Conservation (phyloP, 352 stramenopile species). For the Elongisporangium senticosum region DNA sequence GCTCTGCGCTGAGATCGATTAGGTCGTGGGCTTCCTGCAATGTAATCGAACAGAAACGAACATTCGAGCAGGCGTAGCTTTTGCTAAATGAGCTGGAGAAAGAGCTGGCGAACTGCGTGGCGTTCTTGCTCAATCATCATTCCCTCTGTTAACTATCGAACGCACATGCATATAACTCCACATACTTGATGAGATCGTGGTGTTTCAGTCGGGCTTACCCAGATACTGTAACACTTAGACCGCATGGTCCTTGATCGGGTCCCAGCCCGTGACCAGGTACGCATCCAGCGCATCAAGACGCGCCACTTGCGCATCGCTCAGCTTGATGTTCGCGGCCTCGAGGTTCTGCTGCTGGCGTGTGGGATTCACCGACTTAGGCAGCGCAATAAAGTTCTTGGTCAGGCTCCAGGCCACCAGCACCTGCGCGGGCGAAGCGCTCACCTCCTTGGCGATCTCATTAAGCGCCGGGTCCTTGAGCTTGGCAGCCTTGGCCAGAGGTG, state of each 20-base stretch:
- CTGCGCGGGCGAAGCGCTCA: conserved; percentile 29
- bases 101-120: too few relatives aligned
- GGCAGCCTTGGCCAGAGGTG: conserved; percentile 28
- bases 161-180: too few relatives aligned
- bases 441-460: conserved; percentile 23
- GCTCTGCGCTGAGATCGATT: too few relatives aligned
- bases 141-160: too few relatives aligned
- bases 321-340: conserved; percentile 25
- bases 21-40: too few relatives aligned
- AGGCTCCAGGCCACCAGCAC: conserved; percentile 56
- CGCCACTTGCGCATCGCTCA: conserved; percentile 23
- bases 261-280: conserved; percentile 39
- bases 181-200: neutral
- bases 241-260: conserved; percentile 38
- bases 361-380: conserved; percentile 52
- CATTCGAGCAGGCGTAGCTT: too few relatives aligned
- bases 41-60: too few relatives aligned
- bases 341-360: conserved; percentile 47
- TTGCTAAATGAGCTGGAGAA: too few relatives aligned
- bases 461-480: conserved; percentile 29
- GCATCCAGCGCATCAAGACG: conserved; percentile 34
- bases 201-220: too few relatives aligned
- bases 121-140: too few relatives aligned
- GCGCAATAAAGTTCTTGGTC: conserved; percentile 48
- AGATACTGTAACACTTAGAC: conserved; percentile 10